phyloP scores from a whole-genome alignment of 441 rosid species.

The Biscutella laevigata region DNA sequence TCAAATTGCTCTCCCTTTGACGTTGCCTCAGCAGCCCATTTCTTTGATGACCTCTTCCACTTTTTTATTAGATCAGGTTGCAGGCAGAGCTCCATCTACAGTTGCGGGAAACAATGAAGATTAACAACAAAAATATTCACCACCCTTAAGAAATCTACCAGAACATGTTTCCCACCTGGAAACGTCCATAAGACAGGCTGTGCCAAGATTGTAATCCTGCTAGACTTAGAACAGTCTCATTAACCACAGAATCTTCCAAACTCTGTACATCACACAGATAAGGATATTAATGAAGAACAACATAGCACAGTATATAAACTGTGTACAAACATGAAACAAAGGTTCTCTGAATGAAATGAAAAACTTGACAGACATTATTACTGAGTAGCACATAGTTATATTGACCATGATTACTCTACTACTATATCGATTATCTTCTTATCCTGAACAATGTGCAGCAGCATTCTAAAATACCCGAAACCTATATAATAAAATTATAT shows the following conservation, averaged over 20 bases:
- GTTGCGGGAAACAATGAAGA: conserved; percentile 19
- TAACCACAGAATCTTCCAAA: conserved; percentile 90
- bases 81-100: conserved; percentile 87
- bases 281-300: conserved; percentile 14
- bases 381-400: neutral
- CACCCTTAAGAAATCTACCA: too few relatives aligned
- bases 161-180: conserved; percentile 89
- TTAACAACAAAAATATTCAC: too few relatives aligned
- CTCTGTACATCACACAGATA: conserved; percentile 49
- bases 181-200: conserved; percentile 89
- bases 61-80: conserved; percentile 73
- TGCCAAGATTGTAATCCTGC: conserved; percentile 87
- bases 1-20: conserved; percentile 52
- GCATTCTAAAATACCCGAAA: neutral
- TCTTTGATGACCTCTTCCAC: conserved; percentile 74
- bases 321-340: neutral
- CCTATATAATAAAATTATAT: conserved; percentile 12
- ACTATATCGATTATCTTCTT: neutral
- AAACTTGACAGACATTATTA: neutral
- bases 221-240: conserved; percentile 69
- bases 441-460: neutral
- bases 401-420: neutral
- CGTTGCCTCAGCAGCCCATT: conserved; percentile 60
- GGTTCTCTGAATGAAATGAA: neutral
- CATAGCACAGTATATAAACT: neutral